Conservation (phyloP, 208 protist species). For the Blechomonas ayalai region DNA sequence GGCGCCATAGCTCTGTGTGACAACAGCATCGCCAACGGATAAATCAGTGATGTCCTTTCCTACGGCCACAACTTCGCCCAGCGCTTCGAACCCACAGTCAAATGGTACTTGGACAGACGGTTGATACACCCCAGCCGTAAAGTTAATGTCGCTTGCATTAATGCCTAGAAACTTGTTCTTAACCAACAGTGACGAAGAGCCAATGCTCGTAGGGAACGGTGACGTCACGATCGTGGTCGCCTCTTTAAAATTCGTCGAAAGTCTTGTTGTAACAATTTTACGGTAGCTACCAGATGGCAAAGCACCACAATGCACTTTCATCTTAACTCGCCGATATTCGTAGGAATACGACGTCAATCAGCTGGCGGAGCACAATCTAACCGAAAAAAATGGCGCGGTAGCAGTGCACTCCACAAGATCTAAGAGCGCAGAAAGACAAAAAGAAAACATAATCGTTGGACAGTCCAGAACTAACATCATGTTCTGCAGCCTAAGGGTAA, state of each 20-base stretch:
- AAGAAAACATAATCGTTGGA: no score
- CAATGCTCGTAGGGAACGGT: conserved; percentile 25
- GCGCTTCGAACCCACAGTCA: conserved; percentile 79
- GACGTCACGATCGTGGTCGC: conserved; percentile 32
- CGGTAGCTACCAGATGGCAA: no score
- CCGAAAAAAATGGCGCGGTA: no score
- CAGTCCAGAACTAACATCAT: no score
- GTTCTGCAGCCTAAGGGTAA: no score
- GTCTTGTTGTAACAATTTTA: conserved; percentile 52
- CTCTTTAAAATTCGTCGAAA: conserved; percentile 69
- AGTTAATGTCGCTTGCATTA: conserved; percentile 90
- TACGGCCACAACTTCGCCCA: conserved; percentile 63
- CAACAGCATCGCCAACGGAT: conserved; percentile 39
- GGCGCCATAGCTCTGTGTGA: conserved; percentile 68
- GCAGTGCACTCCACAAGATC: no score
- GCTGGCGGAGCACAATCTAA: no score
- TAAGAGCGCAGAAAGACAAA: no score
- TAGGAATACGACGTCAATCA: no score
- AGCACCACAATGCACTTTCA: no score
- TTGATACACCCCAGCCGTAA: conserved; percentile 73
- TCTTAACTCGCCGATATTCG: no score
- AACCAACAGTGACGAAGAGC: conserved; percentile 64
- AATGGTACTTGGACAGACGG: conserved; percentile 71
- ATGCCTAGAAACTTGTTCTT: conserved; percentile 75
- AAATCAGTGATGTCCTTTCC: conserved; percentile 38